phyloP scores from a whole-genome alignment of 1,284 basidiomycete species.

The Malassezia caprae region DNA sequence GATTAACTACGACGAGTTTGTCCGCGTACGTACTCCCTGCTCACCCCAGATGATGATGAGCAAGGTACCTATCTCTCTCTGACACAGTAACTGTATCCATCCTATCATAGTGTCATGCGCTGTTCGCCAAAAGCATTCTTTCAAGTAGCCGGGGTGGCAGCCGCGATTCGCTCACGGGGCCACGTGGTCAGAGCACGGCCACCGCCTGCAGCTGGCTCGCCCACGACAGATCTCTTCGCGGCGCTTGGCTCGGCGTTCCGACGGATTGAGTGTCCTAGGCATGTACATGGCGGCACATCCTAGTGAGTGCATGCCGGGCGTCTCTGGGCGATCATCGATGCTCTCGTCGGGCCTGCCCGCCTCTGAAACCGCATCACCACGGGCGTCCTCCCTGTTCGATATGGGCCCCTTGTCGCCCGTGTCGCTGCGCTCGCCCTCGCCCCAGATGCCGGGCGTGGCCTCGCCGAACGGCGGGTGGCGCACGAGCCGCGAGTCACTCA shows the following conservation, averaged over 20 bases:
- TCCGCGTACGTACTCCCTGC: constrained; percentile 49
- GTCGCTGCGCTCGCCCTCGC: neutral
- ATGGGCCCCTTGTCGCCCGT: neutral
- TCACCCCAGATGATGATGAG: constrained; percentile 41
- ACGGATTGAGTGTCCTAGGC: neutral
- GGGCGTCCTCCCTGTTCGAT: neutral
- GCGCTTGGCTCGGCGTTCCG: neutral
- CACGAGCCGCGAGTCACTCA: constrained; percentile 29
- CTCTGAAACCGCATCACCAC: neutral
- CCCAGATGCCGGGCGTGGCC: neutral
- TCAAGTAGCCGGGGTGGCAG: neutral
- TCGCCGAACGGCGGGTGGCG: constrained; percentile 18
- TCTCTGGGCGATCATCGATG: neutral
- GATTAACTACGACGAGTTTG: constrained; percentile 56
- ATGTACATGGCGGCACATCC: neutral
- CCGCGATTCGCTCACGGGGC: neutral
- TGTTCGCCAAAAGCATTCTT: neutral
- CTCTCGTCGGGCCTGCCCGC: neutral
- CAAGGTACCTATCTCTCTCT: constrained; percentile 21
- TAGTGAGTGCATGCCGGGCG: neutral
- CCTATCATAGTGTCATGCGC: neutral
- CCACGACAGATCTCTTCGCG: neutral
- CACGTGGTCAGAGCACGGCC: neutral
- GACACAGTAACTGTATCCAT: neutral
- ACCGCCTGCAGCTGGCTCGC: neutral